Conservation (phyloP, 2,329 filamentous ascomycete genomes). For the Chaetomium olivaceum region DNA sequence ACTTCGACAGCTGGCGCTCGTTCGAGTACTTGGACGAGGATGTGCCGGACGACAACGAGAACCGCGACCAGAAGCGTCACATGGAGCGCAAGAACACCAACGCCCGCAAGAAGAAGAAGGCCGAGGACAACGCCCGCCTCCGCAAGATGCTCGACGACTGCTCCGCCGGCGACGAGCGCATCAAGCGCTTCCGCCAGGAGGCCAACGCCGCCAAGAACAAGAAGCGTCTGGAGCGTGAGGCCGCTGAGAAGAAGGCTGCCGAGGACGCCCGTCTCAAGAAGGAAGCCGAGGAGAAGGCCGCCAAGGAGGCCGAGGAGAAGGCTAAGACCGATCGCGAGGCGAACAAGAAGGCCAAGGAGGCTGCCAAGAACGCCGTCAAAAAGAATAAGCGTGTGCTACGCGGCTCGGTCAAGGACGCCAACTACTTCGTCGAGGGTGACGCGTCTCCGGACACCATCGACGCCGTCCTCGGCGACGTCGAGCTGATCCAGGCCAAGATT, state of each 20-base stretch:
- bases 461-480: constrained; percentile 78
- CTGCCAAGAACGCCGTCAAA: constrained; percentile 97
- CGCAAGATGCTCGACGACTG: constrained; percentile 87
- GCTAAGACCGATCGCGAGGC: constrained; percentile 83
- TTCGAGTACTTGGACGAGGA: constrained; percentile 99
- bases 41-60: constrained; percentile 97
- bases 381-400: constrained; percentile 99
- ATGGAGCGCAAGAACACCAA: constrained; percentile 98
- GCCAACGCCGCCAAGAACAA: constrained; percentile 95
- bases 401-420: constrained; percentile 91
- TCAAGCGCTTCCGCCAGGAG: constrained; percentile 94
- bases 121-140: constrained; percentile 89
- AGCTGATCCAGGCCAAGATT: constrained; percentile 82
- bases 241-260: constrained; percentile 79
- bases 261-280: constrained; percentile 85
- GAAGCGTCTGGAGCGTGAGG: constrained; percentile 87
- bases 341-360: constrained; percentile 95
- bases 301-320: constrained; percentile 80
- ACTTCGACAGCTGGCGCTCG: constrained; percentile 95
- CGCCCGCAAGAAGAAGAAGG: constrained; percentile 98
- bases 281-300: constrained; percentile 76
- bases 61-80: constrained; percentile 98
- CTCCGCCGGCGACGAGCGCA: constrained; percentile 83
- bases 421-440: constrained; percentile 83
- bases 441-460: constrained; percentile 78